These are phyloP conservation scores for Kodamaea sp. DNA, from an alignment of 1,139 yeast species.

Conservation along the genomic window DNA sequence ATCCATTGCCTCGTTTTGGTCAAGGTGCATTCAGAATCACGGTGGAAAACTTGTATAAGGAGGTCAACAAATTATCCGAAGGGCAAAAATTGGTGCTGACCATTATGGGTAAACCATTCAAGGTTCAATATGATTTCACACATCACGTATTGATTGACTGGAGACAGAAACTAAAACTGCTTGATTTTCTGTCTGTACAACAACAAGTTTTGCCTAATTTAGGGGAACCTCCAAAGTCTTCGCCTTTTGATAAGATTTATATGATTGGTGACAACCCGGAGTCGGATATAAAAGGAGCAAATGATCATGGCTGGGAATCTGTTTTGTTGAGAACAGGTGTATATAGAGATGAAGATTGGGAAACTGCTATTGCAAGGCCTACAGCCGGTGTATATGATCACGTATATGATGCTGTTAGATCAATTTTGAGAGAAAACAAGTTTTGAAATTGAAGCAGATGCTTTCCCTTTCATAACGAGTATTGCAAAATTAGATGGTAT, in stretches of 20 bases:
- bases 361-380: conserved; percentile 35
- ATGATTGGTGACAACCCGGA: conserved; percentile 98
- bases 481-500: too few relatives aligned
- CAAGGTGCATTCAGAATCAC: conserved; percentile 83
- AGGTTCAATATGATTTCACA: conserved; percentile 80
- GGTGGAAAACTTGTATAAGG: conserved; percentile 60
- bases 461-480: too few relatives aligned
- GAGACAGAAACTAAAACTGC: conserved; percentile 39
- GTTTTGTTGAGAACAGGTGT: conserved; percentile 86
- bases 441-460: too few relatives aligned
- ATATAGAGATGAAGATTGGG: conserved; percentile 64
- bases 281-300: conserved; percentile 88
- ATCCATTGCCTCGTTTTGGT: conserved; percentile 76
- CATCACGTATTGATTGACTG: conserved; percentile 65
- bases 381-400: conserved; percentile 48
- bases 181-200: conserved; percentile 15
- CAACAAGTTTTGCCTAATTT: conserved; percentile 36
- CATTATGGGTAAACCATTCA: conserved; percentile 82
- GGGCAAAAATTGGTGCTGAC: conserved; percentile 46
- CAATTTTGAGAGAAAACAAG: conserved; percentile 19
- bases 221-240: conserved; percentile 29
- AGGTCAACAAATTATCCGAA: conserved; percentile 46
- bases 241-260: conserved; percentile 57
- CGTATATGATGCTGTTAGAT: conserved; percentile 44
- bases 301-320: conserved; percentile 82